Percentiles rank a stretch among this genome's conserved stretches.
phyloP scores from a whole-genome alignment of 257 asterid genomes.

The Solanum dulcamara region DNA sequence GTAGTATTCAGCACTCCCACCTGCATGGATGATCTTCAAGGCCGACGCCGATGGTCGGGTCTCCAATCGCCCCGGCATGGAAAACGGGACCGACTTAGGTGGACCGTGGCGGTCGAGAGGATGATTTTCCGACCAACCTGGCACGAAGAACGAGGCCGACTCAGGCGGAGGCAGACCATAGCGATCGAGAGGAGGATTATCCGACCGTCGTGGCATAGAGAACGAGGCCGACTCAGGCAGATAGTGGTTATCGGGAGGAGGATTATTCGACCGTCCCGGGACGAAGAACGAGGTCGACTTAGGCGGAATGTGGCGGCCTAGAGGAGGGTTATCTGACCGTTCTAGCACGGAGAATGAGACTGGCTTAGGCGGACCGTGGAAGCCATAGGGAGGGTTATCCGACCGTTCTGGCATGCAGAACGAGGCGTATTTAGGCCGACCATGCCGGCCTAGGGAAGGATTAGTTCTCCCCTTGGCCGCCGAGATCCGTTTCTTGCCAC shows the following conservation, averaged over 20 bases:
- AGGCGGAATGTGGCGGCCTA: neutral
- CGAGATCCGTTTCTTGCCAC: constrained; percentile 6
- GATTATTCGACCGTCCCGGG: neutral
- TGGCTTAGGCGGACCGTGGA: neutral
- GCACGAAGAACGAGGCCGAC: neutral
- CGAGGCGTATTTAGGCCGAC: neutral
- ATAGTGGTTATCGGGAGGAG: neutral
- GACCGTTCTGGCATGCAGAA: neutral
- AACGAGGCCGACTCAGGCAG: neutral
- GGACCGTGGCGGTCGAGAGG: neutral
- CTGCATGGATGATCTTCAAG: constrained; percentile 51
- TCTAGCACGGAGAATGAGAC: neutral
- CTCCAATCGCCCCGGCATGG: neutral
- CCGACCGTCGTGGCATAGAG: neutral
- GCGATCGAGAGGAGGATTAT: neutral
- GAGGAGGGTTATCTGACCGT: neutral
- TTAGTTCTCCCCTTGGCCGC: neutral
- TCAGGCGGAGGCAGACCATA: too few species aligned
- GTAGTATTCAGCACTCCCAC: constrained; percentile 43
- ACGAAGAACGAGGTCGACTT: neutral
- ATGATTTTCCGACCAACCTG: neutral
- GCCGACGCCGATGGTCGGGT: constrained; percentile 16
- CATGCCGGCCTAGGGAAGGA: neutral
- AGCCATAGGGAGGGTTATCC: neutral
- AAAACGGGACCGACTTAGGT: neutral